These are phyloP conservation scores for Plectosphaerella cucumerina DNA, from an alignment of 2,329 filamentous ascomycete genomes.

Conservation along the genomic window DNA sequence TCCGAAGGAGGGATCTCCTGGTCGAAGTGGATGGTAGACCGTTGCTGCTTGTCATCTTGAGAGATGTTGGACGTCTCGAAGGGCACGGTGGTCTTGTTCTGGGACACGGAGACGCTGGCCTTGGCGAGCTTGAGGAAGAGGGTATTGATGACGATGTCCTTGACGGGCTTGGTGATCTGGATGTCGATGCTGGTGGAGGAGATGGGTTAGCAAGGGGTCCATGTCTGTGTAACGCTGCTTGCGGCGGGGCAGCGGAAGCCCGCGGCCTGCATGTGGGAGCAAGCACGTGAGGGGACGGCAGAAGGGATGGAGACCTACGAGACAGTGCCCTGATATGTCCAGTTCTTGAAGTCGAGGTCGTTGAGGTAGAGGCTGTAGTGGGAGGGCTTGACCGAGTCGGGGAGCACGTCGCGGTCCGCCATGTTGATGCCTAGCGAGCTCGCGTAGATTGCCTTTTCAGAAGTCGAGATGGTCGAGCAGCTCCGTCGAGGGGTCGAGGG, in stretches of 20 bases:
- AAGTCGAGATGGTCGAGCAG: constrained; percentile 19
- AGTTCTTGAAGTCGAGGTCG: constrained; percentile 70
- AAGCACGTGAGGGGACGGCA: background rate
- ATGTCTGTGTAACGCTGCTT: background rate
- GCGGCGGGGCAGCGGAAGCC: constrained; percentile 1
- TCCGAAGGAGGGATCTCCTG: constrained; percentile 64
- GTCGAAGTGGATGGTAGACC: constrained; percentile 73
- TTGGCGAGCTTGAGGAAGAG: constrained; percentile 75
- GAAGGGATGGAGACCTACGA: constrained; percentile 32
- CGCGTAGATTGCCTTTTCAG: constrained; percentile 16
- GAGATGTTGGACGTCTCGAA: constrained; percentile 63
- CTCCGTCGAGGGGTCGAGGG: constrained; percentile 4
- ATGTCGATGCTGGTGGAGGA: constrained; percentile 59
- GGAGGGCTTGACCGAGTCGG: constrained; percentile 66
- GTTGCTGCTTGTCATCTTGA: constrained; percentile 81
- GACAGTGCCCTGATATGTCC: constrained; percentile 81
- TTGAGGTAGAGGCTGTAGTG: constrained; percentile 83
- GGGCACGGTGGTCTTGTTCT: constrained; percentile 51
- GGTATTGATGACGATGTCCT: constrained; percentile 77
- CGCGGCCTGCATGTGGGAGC: background rate
- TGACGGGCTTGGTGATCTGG: constrained; percentile 66
- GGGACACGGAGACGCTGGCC: constrained; percentile 55
- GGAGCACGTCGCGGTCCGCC: constrained; percentile 59
- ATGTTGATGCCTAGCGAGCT: constrained; percentile 29
- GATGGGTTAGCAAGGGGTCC: background rate